phyloP scores from a whole-genome alignment of 352 stramenopile genomes.

The Globisporangium parvum region DNA sequence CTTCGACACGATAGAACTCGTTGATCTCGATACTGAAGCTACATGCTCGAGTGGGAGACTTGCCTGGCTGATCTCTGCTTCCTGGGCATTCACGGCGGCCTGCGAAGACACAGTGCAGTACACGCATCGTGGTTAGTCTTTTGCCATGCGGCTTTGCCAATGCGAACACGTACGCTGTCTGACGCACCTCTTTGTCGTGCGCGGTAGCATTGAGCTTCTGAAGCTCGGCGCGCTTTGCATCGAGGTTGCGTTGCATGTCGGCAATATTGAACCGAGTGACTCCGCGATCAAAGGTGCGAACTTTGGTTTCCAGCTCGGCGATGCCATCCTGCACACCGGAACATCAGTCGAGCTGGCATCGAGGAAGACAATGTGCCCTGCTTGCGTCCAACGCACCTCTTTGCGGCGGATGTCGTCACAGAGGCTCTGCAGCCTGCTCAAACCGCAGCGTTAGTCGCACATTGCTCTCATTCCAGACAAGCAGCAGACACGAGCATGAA shows the following conservation, averaged over 20 bases:
- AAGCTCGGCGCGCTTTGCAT: constrained; percentile 5
- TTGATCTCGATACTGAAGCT: background rate
- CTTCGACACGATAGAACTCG: background rate
- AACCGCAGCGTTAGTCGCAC: background rate
- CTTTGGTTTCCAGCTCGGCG: constrained; percentile 22
- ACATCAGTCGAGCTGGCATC: constrained; percentile 7
- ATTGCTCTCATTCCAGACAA: background rate
- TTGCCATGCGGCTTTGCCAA: background rate
- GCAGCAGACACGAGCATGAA: background rate
- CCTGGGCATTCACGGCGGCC: constrained; percentile 1
- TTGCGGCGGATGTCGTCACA: constrained; percentile 21
- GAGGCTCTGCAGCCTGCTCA: constrained; percentile 18
- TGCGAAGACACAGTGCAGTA: background rate
- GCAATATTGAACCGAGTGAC: constrained; percentile 1
- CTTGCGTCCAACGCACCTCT: constrained; percentile 17
- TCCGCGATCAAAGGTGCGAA: constrained; percentile 11
- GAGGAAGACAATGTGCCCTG: background rate
- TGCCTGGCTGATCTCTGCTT: constrained; percentile 8
- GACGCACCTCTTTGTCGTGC: constrained; percentile 13
- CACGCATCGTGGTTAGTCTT: background rate
- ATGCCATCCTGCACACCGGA: constrained; percentile 18
- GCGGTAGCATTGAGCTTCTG: background rate
- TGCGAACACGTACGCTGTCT: too few species aligned
- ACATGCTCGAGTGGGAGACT: too few species aligned
- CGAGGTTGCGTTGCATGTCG: constrained; percentile 11